phyloP scores from a whole-genome alignment of 495 filamentous ascomycete genomes.

The Echria macrotheca region DNA sequence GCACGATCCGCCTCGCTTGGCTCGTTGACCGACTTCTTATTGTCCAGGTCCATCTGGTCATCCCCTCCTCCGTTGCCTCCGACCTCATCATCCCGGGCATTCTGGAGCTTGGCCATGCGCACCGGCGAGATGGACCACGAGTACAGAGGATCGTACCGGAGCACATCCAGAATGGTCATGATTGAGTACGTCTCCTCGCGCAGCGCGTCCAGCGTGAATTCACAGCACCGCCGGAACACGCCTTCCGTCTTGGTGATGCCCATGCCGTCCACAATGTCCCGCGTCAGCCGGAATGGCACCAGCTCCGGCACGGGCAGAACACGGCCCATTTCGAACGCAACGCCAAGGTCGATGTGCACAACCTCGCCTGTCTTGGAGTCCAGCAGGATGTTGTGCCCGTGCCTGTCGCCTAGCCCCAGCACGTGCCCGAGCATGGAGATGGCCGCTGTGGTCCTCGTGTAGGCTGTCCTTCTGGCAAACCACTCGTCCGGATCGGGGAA shows the following conservation, averaged over 20 bases:
- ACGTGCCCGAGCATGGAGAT: conserved; percentile 94
- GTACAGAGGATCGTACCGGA: conserved; percentile 94
- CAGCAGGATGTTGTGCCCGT: conserved; percentile 93
- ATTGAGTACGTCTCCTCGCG: conserved; percentile 90
- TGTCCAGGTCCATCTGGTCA: conserved; percentile 24
- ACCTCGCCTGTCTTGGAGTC: conserved; percentile 88
- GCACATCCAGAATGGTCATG: conserved; percentile 93
- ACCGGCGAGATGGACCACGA: conserved; percentile 92
- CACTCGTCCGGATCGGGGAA: conserved; percentile 94
- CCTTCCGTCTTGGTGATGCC: conserved; percentile 93
- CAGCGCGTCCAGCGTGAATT: conserved; percentile 91
- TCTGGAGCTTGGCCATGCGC: conserved; percentile 60
- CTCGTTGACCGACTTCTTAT: conserved; percentile 49
- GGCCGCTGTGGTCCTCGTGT: conserved; percentile 86
- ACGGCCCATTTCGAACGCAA: conserved; percentile 93
- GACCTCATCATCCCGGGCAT: conserved; percentile 33
- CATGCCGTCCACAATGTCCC: conserved; percentile 95
- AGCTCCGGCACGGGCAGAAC: conserved; percentile 90
- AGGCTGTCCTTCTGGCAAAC: conserved; percentile 81
- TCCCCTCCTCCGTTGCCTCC: conserved; percentile 18
- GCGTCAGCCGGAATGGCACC: conserved; percentile 90
- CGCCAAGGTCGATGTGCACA: conserved; percentile 92
- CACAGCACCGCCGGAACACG: conserved; percentile 92
- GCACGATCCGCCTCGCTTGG: conserved; percentile 89
- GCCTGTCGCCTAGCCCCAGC: conserved; percentile 89